Evolutionary conservation across 2,329 filamentous ascomycete genomes (phyloP), one percentile per base, ranked within the genome.

Genomic region (Exophiala sp.): DNA sequence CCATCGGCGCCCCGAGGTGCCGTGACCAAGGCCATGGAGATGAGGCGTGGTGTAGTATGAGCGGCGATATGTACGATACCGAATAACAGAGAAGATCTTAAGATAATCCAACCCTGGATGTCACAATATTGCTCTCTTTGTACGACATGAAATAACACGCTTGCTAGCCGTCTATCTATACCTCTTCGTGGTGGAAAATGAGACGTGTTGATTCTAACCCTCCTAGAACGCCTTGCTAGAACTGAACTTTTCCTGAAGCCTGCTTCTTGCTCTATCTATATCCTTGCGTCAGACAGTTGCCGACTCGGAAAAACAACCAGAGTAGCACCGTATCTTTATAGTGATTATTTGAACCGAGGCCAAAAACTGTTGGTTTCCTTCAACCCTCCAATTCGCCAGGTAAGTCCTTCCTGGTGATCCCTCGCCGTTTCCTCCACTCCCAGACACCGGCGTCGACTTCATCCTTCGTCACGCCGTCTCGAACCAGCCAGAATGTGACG

Each of bases 401-500:
- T 18, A 54, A 36, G 32, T 60, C 50, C 24, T 40, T 48, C 29
- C 53, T 54, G 52, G 68, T 68, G 35, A 75, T 78, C 18, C 81
- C 83, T 67, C 83, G 84, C 65, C 86, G 81, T 71, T 80, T 84
- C 65, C 92, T 82, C 92, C 94, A 97, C 65, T 87, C 83, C 67
- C 77, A 78, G 4, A 97, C 83, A 0, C 91, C 92, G 54, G 78
- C 79, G 71, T 95, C 91, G 16, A 96, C 74, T 74, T 94, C 91
- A 0, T 77, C 77, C 72, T 83, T 86, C 2, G 81, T 85, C 50
- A 96, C 83, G 0, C 91, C 91, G 68, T 95, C 86, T 52, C 81
- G 75, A 0, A 97, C 86, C 46, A 96, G 73, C 66, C 84, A 84
- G 83, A 97, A 95, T 0, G 87, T 88, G 2, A 95, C 87, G 0